A percentile compares a stretch with the other conserved stretches of the same genome.
Conservation (phyloP, 2,329 filamentous ascomycete genomes). For the Botryotinia globosa region DNA sequence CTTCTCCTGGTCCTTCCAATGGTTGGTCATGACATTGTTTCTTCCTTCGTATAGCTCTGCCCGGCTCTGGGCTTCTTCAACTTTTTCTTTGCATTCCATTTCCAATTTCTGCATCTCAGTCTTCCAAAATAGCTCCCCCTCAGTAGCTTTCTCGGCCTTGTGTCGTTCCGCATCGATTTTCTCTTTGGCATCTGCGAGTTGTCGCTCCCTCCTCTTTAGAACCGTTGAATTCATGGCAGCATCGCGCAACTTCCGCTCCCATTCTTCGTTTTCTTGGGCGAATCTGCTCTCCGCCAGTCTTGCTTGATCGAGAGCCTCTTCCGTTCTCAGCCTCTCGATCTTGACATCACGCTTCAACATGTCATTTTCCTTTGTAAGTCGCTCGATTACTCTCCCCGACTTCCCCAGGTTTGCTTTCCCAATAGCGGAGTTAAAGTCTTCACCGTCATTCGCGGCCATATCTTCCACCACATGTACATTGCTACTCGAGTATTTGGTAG, state of each 20-base stretch:
- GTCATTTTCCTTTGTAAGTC: constrained; percentile 77
- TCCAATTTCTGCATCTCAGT: constrained; percentile 61
- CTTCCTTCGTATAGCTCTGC: constrained; percentile 67
- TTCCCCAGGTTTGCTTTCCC: constrained; percentile 70
- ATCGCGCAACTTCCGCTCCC: constrained; percentile 67
- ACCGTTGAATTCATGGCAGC: constrained; percentile 69
- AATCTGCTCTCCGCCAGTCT: constrained; percentile 69
- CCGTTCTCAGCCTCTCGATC: constrained; percentile 61
- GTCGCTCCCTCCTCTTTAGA: constrained; percentile 69
- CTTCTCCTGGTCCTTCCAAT: constrained; percentile 65
- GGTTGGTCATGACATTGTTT: constrained; percentile 63
- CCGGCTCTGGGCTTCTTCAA: constrained; percentile 63
- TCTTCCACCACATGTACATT: constrained; percentile 28
- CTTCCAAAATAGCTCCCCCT: constrained; percentile 59
- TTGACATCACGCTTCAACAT: constrained; percentile 70
- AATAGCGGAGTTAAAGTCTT: constrained; percentile 62
- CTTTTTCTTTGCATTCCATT: constrained; percentile 57
- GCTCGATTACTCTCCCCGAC: constrained; percentile 76
- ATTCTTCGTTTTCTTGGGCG: constrained; percentile 64
- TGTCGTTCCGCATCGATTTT: constrained; percentile 63
- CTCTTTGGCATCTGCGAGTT: constrained; percentile 65
- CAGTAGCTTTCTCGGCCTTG: constrained; percentile 57
- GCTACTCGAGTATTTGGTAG: constrained; percentile 29
- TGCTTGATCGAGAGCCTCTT: constrained; percentile 68
- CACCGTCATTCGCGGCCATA: constrained; percentile 16